Evolutionary conservation across 208 protist species (phyloP).

Genomic region (Leishmania gerbilli): DNA sequence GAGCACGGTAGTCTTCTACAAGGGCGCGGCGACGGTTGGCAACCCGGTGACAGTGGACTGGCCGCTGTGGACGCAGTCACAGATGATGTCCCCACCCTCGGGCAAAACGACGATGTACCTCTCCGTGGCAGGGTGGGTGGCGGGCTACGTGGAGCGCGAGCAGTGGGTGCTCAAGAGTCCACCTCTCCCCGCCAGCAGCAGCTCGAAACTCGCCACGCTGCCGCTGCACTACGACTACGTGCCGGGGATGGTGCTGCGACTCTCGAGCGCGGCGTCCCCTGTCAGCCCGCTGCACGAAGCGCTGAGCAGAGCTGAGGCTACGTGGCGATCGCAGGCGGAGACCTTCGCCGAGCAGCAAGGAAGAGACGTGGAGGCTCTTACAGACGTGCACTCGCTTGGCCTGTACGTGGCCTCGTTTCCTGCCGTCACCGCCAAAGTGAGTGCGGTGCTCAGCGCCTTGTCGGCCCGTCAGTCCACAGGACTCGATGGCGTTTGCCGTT

Average conservation of each 20-base stretch:
- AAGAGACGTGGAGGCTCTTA: slow-evolving; percentile 10
- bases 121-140: slow-evolving; percentile 23
- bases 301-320: slow-evolving; percentile 10
- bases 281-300: slow-evolving; percentile 9
- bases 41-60: slow-evolving; percentile 24
- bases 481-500: slow-evolving; percentile 27
- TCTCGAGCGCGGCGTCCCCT: slow-evolving; percentile 3
- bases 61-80: slow-evolving; percentile 13
- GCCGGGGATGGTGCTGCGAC: slow-evolving; percentile 28
- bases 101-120: slow-evolving; percentile 1
- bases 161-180: slow-evolving; percentile 22
- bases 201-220: not conserved
- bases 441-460: slow-evolving; percentile 7
- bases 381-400: not conserved
- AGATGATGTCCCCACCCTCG: not conserved
- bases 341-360: not conserved
- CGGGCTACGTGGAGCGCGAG: not conserved
- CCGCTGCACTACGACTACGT: slow-evolving; percentile 30
- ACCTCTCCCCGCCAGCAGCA: not conserved
- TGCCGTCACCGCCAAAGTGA: slow-evolving; percentile 17
- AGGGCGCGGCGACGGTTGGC: slow-evolving; percentile 6
- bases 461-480: slow-evolving; percentile 5
- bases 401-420: slow-evolving; percentile 1
- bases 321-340: slow-evolving; percentile 9
- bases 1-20: slow-evolving; percentile 23